Conservation (phyloP, 2,329 filamentous ascomycete species). For the Colletotrichum chrysophilum region DNA sequence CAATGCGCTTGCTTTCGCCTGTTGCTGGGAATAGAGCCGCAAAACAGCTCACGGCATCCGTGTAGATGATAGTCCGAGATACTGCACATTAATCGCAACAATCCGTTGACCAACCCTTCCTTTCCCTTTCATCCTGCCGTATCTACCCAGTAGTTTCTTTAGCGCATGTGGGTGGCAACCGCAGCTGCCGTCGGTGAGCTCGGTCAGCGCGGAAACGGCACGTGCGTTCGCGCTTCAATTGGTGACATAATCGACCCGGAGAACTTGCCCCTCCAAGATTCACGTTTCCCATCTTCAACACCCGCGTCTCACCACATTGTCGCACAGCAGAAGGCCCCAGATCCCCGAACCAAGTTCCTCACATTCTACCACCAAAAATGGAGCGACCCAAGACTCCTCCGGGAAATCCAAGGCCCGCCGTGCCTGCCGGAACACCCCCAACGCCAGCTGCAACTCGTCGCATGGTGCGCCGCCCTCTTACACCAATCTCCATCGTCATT, state of each 20-base stretch:
- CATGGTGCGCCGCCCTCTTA: slow-evolving; percentile 50
- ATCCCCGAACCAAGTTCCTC: no score
- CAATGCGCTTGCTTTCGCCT: background rate
- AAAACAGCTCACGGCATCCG: background rate
- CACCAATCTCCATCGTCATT: background rate
- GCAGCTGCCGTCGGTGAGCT: background rate
- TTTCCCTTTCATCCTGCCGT: background rate
- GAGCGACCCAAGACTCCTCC: slow-evolving; percentile 54
- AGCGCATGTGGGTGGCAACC: background rate
- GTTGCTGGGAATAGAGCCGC: background rate
- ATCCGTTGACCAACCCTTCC: background rate
- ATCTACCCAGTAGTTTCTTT: background rate
- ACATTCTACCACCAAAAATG: slow-evolving; percentile 37
- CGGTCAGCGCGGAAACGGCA: background rate
- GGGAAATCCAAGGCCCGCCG: slow-evolving; percentile 31
- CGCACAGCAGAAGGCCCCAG: background rate
- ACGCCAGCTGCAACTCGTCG: slow-evolving; percentile 60
- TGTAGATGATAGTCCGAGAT: background rate
- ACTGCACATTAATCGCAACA: background rate
- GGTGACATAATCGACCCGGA: slow-evolving; percentile 22
- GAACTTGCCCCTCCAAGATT: slow-evolving; percentile 13
- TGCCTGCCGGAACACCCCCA: slow-evolving; percentile 46
- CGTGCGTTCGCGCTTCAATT: slow-evolving; percentile 19
- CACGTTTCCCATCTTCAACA: background rate
- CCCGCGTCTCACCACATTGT: background rate